phyloP scores from a whole-genome alignment of 2,329 filamentous ascomycete genomes.

The Botryosphaeria agaves region DNA sequence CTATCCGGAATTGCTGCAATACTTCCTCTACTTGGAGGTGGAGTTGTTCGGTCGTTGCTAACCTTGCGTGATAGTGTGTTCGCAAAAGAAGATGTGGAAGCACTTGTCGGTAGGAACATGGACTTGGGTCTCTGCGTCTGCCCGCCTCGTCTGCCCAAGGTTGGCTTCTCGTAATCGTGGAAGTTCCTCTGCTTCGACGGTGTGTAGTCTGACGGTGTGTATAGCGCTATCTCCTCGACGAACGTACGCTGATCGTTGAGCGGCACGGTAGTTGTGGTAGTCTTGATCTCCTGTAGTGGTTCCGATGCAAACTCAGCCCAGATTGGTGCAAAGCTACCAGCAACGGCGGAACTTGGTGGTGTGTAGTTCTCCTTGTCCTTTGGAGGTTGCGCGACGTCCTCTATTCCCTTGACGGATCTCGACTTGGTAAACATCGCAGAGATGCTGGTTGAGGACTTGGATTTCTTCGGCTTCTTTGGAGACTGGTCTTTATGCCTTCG shows the following conservation, averaged over 20 bases:
- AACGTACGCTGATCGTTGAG: slow-evolving; percentile 24
- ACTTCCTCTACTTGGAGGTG: background rate
- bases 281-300: slow-evolving; percentile 2
- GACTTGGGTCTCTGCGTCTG: slow-evolving; percentile 31
- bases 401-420: slow-evolving; percentile 45
- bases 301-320: slow-evolving; percentile 55
- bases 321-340: slow-evolving; percentile 46
- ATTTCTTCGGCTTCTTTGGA: slow-evolving; percentile 42
- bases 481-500: slow-evolving; percentile 10
- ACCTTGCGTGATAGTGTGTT: slow-evolving; percentile 17
- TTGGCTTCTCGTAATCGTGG: slow-evolving; percentile 24
- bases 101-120: slow-evolving; percentile 24
- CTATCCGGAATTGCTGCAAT: slow-evolving; percentile 1
- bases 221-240: slow-evolving; percentile 38
- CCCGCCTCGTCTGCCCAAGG: slow-evolving; percentile 11
- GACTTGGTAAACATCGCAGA: slow-evolving; percentile 53
- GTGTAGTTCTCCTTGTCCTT: slow-evolving; percentile 73
- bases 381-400: slow-evolving; percentile 31
- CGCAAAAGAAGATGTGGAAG: slow-evolving; percentile 21
- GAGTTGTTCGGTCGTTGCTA: slow-evolving; percentile 2
- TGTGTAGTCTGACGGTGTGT: slow-evolving; percentile 41
- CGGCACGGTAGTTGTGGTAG: slow-evolving; percentile 23
- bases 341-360: slow-evolving; percentile 34
- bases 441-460: slow-evolving; percentile 73
- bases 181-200: slow-evolving; percentile 46